Percentiles rank a stretch among this genome's conserved stretches.
Evolutionary conservation across 345 rosid species (phyloP).

Genomic region (Murraya paniculata): DNA sequence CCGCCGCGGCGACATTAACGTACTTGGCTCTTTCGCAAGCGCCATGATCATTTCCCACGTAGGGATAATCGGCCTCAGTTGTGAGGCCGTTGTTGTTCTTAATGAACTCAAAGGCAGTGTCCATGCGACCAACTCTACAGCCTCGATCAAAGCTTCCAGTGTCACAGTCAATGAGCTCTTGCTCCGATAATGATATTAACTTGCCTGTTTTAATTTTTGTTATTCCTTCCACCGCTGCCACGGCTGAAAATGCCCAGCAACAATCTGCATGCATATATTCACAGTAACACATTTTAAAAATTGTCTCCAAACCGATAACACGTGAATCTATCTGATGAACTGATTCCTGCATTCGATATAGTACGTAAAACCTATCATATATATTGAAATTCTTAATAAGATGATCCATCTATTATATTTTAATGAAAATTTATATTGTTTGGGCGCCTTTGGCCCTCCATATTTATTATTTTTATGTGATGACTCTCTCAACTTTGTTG

Average conservation of each 20-base stretch:
- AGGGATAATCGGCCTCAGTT: constrained; percentile 40
- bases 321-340: too few species aligned
- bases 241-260: constrained; percentile 63
- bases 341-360: too few species aligned
- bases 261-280: constrained; percentile 18
- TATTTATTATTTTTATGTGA: too few species aligned
- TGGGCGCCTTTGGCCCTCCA: too few species aligned
- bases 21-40: constrained; percentile 16
- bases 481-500: too few species aligned
- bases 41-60: constrained; percentile 24
- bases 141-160: constrained; percentile 22
- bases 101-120: constrained; percentile 40
- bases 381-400: too few species aligned
- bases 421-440: too few species aligned
- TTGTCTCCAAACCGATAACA: too few species aligned
- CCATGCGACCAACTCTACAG: constrained; percentile 38
- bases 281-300: too few species aligned
- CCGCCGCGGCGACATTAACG: constrained; percentile 7
- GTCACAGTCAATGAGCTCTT: constrained; percentile 54
- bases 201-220: constrained; percentile 35
- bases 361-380: too few species aligned
- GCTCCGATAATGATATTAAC: constrained; percentile 48
- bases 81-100: constrained; percentile 37
- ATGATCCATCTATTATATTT: too few species aligned
- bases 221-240: constrained; percentile 56